Base-by-base conservation (phyloP, 1,139 yeast genomes). In the Meyerozyma smithsonii region DNA sequence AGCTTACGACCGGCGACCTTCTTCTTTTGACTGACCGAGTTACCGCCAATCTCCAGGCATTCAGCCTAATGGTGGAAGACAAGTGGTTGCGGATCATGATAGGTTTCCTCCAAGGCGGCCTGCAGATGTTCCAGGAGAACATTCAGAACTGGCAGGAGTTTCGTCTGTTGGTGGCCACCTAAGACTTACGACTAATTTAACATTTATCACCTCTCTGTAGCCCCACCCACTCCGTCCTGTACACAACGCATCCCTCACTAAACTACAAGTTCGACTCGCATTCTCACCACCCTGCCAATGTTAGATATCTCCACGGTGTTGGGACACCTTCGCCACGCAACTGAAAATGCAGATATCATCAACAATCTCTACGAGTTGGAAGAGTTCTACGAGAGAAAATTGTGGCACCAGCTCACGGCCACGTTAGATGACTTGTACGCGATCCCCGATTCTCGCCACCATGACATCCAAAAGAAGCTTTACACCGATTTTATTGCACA, bases 371-470 rank as follows among this genome's bases (percentile, higher is more conserved):
- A 81, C 55, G 80, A 83, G 42, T 77, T 92, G 58, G 97, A 90
- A 57, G 96, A 89, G 53, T 72, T 72, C 46, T 86, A 88, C 65
- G 97, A 90, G 58, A 75, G 96, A 52, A 88, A 87, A 69, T 72
- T 77, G 53, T 78, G 81, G 81, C 78, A 71, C 56, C 95, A 87
- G 65, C 75, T 92, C 56, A 87, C 97, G 2, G 76, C 78, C 45
- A 64, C 79, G 12, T 69, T 92, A 45, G 76, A 75, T 38, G 76
- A 74, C 45, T 75, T 86, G 50, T 87, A 81, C 61, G 50, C 44
- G 15, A 36, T 47, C 5, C 74, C 74, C 21, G 70, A 65, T 36
- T 73, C 81, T 17, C 66, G 62, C 36, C 68, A 77, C 16, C 40
- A 40, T 21, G 38, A 37, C 0, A 61, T 85, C 41, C 76, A 90